Percentiles rank a stretch among this genome's conserved stretches.
phyloP scores from a whole-genome alignment of 192 early-diverging fungal genomes.

The Entomortierella chlamydospora region DNA sequence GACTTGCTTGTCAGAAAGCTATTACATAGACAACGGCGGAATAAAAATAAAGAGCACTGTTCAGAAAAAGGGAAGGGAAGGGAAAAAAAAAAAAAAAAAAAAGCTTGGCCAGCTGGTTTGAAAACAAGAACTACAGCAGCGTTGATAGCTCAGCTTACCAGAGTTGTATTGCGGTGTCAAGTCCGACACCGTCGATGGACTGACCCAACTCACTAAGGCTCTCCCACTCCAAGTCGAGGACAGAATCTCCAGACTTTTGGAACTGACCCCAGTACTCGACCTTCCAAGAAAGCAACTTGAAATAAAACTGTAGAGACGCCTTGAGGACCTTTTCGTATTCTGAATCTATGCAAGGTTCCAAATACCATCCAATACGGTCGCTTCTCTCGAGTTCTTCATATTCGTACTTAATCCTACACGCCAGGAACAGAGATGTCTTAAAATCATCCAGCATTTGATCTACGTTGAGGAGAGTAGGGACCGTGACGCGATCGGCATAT shows the following conservation, averaged over 20 bases:
- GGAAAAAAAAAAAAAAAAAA: too few relatives aligned
- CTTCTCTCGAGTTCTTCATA: conserved; percentile 72
- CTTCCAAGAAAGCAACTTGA: conserved; percentile 80
- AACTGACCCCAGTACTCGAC: conserved; percentile 67
- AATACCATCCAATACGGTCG: conserved; percentile 73
- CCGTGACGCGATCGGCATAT: conserved; percentile 67
- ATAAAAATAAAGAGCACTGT: not conserved
- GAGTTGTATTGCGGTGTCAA: conserved; percentile 80
- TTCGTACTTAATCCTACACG: conserved; percentile 78
- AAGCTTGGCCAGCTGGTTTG: too few relatives aligned
- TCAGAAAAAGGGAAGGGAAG: not conserved
- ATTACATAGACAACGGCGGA: not conserved
- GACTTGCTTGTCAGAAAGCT: conserved; percentile 64
- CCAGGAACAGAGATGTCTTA: conserved; percentile 74
- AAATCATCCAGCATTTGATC: conserved; percentile 88
- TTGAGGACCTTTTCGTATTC: conserved; percentile 80
- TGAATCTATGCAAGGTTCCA: conserved; percentile 69
- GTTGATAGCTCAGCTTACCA: conserved; percentile 58
- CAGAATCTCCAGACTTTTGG: conserved; percentile 76
- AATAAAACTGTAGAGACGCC: conserved; percentile 80
- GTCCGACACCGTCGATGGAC: conserved; percentile 77
- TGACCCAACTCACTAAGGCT: conserved; percentile 76
- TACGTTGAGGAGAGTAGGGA: conserved; percentile 69
- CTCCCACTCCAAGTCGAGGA: conserved; percentile 88
- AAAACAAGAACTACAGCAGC: too few relatives aligned